These are phyloP conservation scores for Phytophthora pini DNA, from an alignment of 352 stramenopile genomes.

Conservation along the genomic window DNA sequence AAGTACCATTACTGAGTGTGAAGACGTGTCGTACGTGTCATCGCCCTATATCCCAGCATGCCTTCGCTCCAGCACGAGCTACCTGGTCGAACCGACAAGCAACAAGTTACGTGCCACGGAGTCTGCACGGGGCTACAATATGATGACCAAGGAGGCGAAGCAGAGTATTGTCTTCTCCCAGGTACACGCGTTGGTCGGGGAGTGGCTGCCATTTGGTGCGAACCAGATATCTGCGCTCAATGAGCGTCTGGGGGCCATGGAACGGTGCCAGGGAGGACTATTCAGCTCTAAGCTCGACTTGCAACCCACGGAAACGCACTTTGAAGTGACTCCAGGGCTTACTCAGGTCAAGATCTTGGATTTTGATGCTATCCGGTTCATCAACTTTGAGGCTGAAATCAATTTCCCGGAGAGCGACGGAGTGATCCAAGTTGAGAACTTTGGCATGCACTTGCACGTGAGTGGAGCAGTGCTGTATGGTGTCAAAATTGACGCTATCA, in stretches of 20 bases:
- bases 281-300: conserved; percentile 95
- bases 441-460: conserved; percentile 91
- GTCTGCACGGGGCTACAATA: conserved; percentile 85
- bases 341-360: conserved; percentile 97
- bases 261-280: conserved; percentile 96
- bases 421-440: conserved; percentile 97
- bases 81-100: conserved; percentile 89
- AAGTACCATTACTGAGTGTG: conserved; percentile 95
- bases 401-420: conserved; percentile 94
- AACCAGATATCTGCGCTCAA: conserved; percentile 98
- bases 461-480: conserved; percentile 79
- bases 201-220: conserved; percentile 97
- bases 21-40: conserved; percentile 98
- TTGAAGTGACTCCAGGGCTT: conserved; percentile 92
- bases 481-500: conserved; percentile 96
- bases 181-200: conserved; percentile 96
- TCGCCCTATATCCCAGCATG: conserved; percentile 97
- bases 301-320: conserved; percentile 81
- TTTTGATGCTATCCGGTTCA: conserved; percentile 97
- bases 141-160: conserved; percentile 93
- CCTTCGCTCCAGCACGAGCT: conserved; percentile 92
- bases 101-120: conserved; percentile 94
- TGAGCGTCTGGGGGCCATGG: conserved; percentile 95
- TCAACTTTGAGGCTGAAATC: conserved; percentile 99
- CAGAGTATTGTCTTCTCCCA: conserved; percentile 96